These are phyloP conservation scores for Boletus rubescentipes DNA, from an alignment of 768 basidiomycete species.

Conservation along the genomic window DNA sequence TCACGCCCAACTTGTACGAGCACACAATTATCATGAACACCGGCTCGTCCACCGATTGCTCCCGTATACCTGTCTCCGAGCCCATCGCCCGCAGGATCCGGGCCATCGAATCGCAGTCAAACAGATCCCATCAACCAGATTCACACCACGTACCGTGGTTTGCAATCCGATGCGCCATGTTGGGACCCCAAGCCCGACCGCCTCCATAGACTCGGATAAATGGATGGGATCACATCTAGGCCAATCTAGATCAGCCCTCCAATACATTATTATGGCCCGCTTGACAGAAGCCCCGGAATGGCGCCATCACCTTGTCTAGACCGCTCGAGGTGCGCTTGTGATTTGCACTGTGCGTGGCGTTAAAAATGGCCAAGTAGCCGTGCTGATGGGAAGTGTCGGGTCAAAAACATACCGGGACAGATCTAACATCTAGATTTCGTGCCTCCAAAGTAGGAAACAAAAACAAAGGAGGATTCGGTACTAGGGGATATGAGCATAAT, in stretches of 20 bases:
- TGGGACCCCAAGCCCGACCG: not conserved
- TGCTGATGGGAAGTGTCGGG: not conserved
- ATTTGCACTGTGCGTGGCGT: not conserved
- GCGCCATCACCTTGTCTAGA: not conserved
- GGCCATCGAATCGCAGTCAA: not conserved
- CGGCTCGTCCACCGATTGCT: not conserved
- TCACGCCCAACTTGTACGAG: not conserved
- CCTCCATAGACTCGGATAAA: not conserved
- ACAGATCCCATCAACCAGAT: not conserved
- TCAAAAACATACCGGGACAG: not conserved
- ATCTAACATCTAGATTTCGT: not conserved
- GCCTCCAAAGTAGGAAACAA: too few relatives aligned
- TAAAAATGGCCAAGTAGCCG: not conserved
- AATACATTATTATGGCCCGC: not conserved
- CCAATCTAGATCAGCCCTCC: not conserved
- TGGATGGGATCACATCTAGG: not conserved
- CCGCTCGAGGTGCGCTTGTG: constrained; percentile 2
- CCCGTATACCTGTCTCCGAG: too few relatives aligned
- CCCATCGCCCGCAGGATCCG: not conserved
- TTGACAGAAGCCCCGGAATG: constrained; percentile 2
- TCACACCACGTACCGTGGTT: not conserved
- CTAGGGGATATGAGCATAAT: not conserved
- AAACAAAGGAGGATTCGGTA: too few relatives aligned
- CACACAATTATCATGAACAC: not conserved
- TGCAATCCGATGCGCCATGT: not conserved